Percentiles rank a stretch among this genome's conserved stretches.
These are phyloP conservation scores for Populus euphratica DNA, from an alignment of 345 rosid genomes.

Conservation along the genomic window DNA sequence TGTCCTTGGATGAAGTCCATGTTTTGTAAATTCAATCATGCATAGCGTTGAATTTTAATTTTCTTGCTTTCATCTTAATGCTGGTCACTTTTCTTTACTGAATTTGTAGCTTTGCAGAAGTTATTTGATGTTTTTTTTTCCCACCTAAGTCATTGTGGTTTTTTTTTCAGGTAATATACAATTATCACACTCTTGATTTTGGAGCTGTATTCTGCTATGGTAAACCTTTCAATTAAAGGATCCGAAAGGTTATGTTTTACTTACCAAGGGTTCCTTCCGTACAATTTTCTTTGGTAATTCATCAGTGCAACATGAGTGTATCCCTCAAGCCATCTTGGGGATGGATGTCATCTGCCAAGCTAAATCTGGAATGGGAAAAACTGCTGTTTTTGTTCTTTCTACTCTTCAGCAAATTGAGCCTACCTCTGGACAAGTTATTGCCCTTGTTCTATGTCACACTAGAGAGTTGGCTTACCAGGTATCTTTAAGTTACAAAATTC, in stretches of 20 bases:
- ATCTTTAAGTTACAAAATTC: neutral
- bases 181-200: constrained; percentile 45
- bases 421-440: constrained; percentile 82
- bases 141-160: neutral
- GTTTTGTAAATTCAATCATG: neutral
- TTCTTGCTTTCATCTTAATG: neutral
- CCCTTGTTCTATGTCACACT: constrained; percentile 89
- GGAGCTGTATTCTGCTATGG: constrained; percentile 61
- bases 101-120: neutral
- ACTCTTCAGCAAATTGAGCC: constrained; percentile 92
- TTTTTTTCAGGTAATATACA: constrained; percentile 54
- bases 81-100: neutral
- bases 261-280: constrained; percentile 65
- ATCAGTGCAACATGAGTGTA: constrained; percentile 98
- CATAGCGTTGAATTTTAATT: neutral
- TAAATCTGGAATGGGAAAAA: constrained; percentile 99
- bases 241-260: constrained; percentile 65
- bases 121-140: neutral
- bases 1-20: no score
- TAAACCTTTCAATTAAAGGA: constrained; percentile 63
- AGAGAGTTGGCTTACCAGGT: constrained; percentile 99
- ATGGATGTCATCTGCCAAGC: constrained; percentile 99
- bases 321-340: constrained; percentile 97
- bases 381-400: constrained; percentile 92
- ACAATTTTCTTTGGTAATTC: constrained; percentile 81